phyloP scores from a whole-genome alignment of 2,329 filamentous ascomycete genomes.

The Endothia cerciana region DNA sequence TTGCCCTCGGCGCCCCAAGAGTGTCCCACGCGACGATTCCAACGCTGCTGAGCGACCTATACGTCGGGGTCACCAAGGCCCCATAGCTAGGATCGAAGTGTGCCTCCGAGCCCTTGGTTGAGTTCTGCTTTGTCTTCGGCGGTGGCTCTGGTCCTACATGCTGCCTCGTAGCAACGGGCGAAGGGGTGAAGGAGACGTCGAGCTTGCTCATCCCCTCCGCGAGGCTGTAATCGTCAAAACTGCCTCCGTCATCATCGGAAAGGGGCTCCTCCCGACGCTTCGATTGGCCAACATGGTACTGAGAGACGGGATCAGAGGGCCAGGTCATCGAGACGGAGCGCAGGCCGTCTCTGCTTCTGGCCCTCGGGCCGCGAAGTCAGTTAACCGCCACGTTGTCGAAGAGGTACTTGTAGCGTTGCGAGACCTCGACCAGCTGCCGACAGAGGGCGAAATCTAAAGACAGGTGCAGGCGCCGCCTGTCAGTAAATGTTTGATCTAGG shows the following conservation, averaged over 20 bases:
- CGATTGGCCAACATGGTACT: slow-evolving; percentile 5
- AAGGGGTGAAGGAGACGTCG: slow-evolving; percentile 2
- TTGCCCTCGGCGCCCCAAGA: not conserved
- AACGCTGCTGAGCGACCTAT: not conserved
- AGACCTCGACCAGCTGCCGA: slow-evolving; percentile 81
- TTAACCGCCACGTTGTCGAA: slow-evolving; percentile 63
- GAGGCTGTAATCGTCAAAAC: not conserved
- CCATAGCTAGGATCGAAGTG: not conserved
- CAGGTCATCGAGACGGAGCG: slow-evolving; percentile 14
- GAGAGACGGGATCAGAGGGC: slow-evolving; percentile 25
- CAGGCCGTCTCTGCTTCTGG: slow-evolving; percentile 17
- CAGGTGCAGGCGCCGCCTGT: not conserved
- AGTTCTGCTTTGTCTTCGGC: not conserved
- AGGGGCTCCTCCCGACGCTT: not conserved
- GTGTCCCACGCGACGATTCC: not conserved
- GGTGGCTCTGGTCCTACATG: not conserved
- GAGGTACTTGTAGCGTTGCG: slow-evolving; percentile 78
- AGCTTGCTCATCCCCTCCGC: slow-evolving; percentile 22
- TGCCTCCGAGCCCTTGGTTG: not conserved
- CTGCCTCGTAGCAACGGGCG: not conserved
- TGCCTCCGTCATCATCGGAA: not conserved
- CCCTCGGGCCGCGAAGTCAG: slow-evolving; percentile 18
- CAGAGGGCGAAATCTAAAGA: slow-evolving; percentile 72
- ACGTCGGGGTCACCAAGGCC: not conserved
- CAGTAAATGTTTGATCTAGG: not conserved